Evolutionary conservation across 495 filamentous ascomycete species (phyloP), one percentile per base, ranked within the genome.

Genomic region (Aspergillus biplanus): DNA sequence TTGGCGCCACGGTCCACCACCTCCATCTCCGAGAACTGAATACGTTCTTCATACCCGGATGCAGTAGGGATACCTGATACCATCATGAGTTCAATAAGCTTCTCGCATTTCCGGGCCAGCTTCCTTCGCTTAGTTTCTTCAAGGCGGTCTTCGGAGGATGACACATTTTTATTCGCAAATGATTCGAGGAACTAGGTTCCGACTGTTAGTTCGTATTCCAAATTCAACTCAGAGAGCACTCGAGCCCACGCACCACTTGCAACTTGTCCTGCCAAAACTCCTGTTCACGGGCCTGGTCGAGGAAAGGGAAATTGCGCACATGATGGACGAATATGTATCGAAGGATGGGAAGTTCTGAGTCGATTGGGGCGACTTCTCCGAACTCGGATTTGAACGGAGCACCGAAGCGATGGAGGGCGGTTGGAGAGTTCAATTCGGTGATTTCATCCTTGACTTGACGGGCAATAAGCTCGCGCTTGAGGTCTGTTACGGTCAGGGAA

Each of bases 181-280:
- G 92, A 96, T 71, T 98, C 93, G 5, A 99, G 83, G 68, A 98
- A 99, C 93, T 97, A 71, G 7, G 31, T 7, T 1, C 32, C 49
- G 5, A 34, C 33, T 47, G 54, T 67, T 31, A 67, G 54, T 21
- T 46, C 39, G 3, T 13, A 31, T 12, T 12, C 16, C 16, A 46
- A 42, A 5, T 5, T 34, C 55, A 65, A 55, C 52, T 60, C 34
- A 34, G 33, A 7, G n/a, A 16, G 35, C 33, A 34, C 52, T 9
- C 21, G 34, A 39, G 16, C 52, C 35, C 65, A 86, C 92, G 48
- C 76, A 97, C 93, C 74, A 93, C 87, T 83, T 99, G 95, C 53
- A 99, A 78, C 74, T 97, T 97, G 69, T 98, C 92, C 78, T 99
- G 95, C 95, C 95, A 99, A 69, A 99, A 99, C 74, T 99, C 94